Evolutionary conservation across 257 asterid genomes (phyloP), one percentile per base, ranked within the genome.

Genomic region (Nicotiana paniculata): DNA sequence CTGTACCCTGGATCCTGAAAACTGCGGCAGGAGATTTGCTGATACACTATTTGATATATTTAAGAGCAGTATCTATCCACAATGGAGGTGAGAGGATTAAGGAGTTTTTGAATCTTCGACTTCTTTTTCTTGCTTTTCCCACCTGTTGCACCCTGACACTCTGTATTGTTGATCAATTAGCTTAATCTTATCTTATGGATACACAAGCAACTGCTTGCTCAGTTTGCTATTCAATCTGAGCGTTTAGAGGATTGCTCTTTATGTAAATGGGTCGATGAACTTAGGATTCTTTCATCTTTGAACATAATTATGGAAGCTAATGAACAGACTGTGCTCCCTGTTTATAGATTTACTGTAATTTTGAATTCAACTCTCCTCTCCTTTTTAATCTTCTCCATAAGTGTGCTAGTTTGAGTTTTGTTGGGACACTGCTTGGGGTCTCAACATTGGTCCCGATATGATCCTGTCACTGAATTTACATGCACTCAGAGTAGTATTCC

Each of bases 1-100:
- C 82, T 93, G 99, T 90, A 94, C 99, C 6, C 89, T 96, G 87
- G 99, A 96, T 88, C 98, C 99, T 77, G 95, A 90, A 54, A 81
- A 78, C 69, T 94, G 99, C 37, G 99, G 99, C 53, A 82, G 84
- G 82, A 86, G 81, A 85, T 94, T 96, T 86, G 90, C 88, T 46
- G 75, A 69, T 58, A 66, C 80, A 48, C 95, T 96, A 55, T 67
- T 90, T 55, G 76, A 88, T 82, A 87, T 85, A 61, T 96, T 92
- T 87, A 85, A 86, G 90, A 85, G 84, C 82, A 63, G 92, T 84
- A 35, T 63, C 84, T 83, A 72, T 85, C 91, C 91, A 70, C 91
- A 84, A 80, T 84, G 90, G 93, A 96, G 99, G 99, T 94, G 88
- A 85, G 88, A 85, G 78, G 57, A 28, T n/a, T 30, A 66, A 80